Base-by-base conservation (phyloP, 2,329 filamentous ascomycete genomes). In the Fusarium tanahbumbuense region DNA sequence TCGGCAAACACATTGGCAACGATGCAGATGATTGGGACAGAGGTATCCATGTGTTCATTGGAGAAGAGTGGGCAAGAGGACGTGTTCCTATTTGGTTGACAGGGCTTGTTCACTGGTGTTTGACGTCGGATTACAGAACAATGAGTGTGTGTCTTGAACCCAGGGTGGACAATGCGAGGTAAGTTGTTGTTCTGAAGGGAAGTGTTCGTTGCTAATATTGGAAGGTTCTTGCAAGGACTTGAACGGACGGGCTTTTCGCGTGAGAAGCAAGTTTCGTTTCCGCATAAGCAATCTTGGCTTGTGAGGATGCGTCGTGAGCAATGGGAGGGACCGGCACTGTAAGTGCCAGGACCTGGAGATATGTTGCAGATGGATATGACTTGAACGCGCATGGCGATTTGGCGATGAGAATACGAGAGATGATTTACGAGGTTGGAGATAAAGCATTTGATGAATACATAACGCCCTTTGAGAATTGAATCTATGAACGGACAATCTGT, bases 261-360 rank as follows among this genome's bases (percentile, higher is more conserved):
- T 76, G 93, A 97, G 81, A 90, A 90, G 63, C 93, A 98, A 76
- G 86, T 98, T 53, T 87, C 90, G 2, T 94, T 99, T 70, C 91
- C 94, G 2, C 94, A 98, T 78, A 99, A 99, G 80, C 94, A 97
- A 78, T 90, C 93, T 9, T 97, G 94, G 80, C 86, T 95, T 66
- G 92, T 97, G 81, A 92, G 91, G 75, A 86, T 97, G 68, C 86
- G 89, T 60, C 86, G 95, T 64, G 94, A 97, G 71, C 88, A 86
- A 22, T 98, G 94, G 92, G 87, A 92, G 47, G 89, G 88, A 0
- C 93, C 93, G 16, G 84, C 83, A 7, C 72, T 32, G 28, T 27
- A 11, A 11, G 23, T 22, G 22, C 5, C 22, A 5, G 22, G 5
- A 22, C 22, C 5, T 22, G 22, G n/a, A n/a, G n/a, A n/a, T n/a